Evolutionary conservation across 2,329 filamentous ascomycete genomes (phyloP).

Genomic region (Aureobasidium uvarum): DNA sequence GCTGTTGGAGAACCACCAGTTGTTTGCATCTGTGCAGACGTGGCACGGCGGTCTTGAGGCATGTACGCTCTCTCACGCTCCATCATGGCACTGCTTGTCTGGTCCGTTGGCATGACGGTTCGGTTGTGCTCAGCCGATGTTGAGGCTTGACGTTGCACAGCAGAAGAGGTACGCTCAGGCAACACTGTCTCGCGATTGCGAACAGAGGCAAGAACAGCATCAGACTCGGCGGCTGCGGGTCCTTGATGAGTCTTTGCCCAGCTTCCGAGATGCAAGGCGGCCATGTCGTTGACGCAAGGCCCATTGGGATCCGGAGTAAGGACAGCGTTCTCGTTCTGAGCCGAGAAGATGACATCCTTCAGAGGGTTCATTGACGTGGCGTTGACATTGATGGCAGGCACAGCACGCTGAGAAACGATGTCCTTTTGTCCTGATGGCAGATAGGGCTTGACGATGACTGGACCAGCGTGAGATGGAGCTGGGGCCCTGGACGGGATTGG

Average conservation of each 20-base stretch:
- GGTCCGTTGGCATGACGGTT: not conserved
- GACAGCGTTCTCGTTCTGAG: slow-evolving; percentile 38
- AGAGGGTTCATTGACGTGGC: slow-evolving; percentile 34
- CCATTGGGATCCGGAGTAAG: slow-evolving; percentile 35
- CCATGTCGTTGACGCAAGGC: slow-evolving; percentile 32
- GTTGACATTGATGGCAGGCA: slow-evolving; percentile 31
- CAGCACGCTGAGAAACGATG: not conserved
- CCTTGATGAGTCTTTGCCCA: slow-evolving; percentile 35
- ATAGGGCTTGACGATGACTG: slow-evolving; percentile 3
- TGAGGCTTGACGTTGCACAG: slow-evolving; percentile 28
- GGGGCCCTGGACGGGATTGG: not conserved
- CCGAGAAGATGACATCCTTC: slow-evolving; percentile 37
- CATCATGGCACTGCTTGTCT: not conserved
- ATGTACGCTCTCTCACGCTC: slow-evolving; percentile 9
- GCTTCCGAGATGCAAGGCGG: slow-evolving; percentile 34
- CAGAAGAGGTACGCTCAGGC: slow-evolving; percentile 31
- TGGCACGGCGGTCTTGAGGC: slow-evolving; percentile 25
- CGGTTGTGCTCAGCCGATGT: not conserved
- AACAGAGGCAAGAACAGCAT: slow-evolving; percentile 21
- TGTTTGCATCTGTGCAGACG: slow-evolving; percentile 27
- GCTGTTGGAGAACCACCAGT: slow-evolving; percentile 14
- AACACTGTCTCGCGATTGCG: slow-evolving; percentile 29
- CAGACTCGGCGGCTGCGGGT: slow-evolving; percentile 1
- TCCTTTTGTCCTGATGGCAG: not conserved
- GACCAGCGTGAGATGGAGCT: not conserved